Base-by-base conservation (phyloP, 1,284 basidiomycete genomes). In the Kalmanozyma brasiliensis region DNA sequence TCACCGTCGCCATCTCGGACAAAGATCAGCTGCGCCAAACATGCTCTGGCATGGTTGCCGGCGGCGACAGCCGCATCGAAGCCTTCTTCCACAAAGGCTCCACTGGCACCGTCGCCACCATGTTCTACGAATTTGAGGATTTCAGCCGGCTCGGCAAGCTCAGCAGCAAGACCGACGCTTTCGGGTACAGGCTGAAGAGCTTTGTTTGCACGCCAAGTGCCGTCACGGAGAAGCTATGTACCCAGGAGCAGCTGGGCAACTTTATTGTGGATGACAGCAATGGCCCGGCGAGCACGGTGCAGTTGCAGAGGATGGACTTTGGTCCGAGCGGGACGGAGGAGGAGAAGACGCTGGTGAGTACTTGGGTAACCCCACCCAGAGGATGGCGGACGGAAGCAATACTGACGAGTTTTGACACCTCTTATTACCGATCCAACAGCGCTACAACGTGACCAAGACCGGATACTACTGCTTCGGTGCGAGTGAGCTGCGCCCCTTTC, bases 101-200 rank as follows among this genome's bases (percentile, higher is more conserved):
- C 3, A 85, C 88, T 74, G 95, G 95, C n/a, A 91, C 94, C 79
- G 85, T 97, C 24, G 91, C 95, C 16, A 89, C 95, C 85, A 90
- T 96, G 55, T 89, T 98, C 43, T 98, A 98, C 82, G 95, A 98
- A 83, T 98, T 94, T 91, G 81, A 85, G 26, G 95, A 98, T 79
- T 89, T 90, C 45, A 84, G 86, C 51, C 93, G 91, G 78, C 86
- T 98, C 11, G 95, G 95, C 30, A 91, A 83, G 23, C 77, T 83
- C n/a, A 56, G 56, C 3, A 37, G 56, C 16, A 67, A 78, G 2
- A 48, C 44, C 14, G 83, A 83, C 44, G 68, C 74, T 7, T 82
- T 83, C 80, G 48, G 78, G 26, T 64, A 65, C 49, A 52, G 61
- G 62, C 42, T 72, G 45, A 71, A 68, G 48, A 92, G 90, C 29